phyloP scores from a whole-genome alignment of 345 rosid genomes.

The Brassica carinata region DNA sequence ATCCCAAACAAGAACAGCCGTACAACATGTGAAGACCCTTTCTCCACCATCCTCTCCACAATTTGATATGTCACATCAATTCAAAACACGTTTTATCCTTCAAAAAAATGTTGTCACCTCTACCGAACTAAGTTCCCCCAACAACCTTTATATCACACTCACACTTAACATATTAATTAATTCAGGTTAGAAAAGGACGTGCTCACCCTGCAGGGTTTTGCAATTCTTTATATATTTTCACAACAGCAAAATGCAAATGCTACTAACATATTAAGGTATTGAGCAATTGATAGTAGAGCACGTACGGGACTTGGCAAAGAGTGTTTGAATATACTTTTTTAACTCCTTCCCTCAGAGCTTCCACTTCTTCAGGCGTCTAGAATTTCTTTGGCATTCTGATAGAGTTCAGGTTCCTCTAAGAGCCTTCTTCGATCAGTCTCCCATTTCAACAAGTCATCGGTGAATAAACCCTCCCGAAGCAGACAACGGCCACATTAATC shows the following conservation, averaged over 20 bases:
- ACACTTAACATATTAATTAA: neutral
- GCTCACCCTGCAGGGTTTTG: conserved; percentile 32
- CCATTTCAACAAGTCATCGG: conserved; percentile 38
- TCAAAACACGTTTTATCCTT: neutral
- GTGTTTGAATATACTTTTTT: conserved; percentile 28
- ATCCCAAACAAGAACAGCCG: conserved; percentile 32
- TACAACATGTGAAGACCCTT: conserved; percentile 1
- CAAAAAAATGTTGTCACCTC: neutral
- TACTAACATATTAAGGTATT: too few species aligned
- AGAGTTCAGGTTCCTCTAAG: conserved; percentile 25
- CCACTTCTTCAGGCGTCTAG: conserved; percentile 21
- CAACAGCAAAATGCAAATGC: neutral
- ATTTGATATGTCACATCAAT: conserved; percentile 11
- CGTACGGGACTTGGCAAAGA: conserved; percentile 1
- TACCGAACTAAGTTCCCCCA: conserved; percentile 39
- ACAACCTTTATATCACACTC: conserved; percentile 9
- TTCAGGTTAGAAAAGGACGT: neutral
- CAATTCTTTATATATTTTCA: conserved; percentile 31
- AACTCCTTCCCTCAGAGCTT: conserved; percentile 40
- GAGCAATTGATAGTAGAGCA: too few species aligned
- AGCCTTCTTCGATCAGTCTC: conserved; percentile 28
- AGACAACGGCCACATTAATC: conserved; percentile 45
- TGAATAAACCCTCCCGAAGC: conserved; percentile 35
- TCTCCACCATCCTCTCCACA: conserved; percentile 7
- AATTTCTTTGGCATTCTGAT: too few species aligned